Conservation (phyloP, 2,329 filamentous ascomycete genomes). For the Hysterium pulicare region DNA sequence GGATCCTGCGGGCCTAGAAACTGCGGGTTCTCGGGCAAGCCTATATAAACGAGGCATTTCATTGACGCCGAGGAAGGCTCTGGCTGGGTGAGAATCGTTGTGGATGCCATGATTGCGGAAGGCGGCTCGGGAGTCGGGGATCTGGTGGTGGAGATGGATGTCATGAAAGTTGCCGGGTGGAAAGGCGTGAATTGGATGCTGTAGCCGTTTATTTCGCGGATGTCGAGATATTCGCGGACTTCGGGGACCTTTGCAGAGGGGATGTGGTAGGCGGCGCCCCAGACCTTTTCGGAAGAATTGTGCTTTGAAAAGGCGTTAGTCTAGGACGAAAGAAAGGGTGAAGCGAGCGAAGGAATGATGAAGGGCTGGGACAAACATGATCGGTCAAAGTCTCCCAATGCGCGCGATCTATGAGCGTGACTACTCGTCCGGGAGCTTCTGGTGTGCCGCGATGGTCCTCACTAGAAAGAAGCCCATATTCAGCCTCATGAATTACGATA, state of each 20-base stretch:
- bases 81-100: not conserved
- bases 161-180: slow-evolving; percentile 52
- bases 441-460: slow-evolving; percentile 94
- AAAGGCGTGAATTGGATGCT: slow-evolving; percentile 89
- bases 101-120: not conserved
- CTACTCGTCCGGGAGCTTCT: slow-evolving; percentile 81
- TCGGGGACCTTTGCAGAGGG: slow-evolving; percentile 66
- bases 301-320: slow-evolving; percentile 19
- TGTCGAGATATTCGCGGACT: slow-evolving; percentile 87
- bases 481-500: not conserved
- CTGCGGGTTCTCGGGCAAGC: slow-evolving; percentile 87
- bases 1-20: slow-evolving; percentile 84
- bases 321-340: not conserved
- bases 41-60: slow-evolving; percentile 81
- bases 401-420: slow-evolving; percentile 80
- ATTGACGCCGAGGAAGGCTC: too few relatives aligned
- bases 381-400: slow-evolving; percentile 76
- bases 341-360: slow-evolving; percentile 4
- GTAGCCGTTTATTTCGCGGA: slow-evolving; percentile 96
- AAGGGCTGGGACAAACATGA: slow-evolving; percentile 48
- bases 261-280: slow-evolving; percentile 92
- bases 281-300: slow-evolving; percentile 63
- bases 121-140: slow-evolving; percentile 9
- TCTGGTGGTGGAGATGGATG: slow-evolving; percentile 35
- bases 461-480: slow-evolving; percentile 54